A percentile compares a stretch with the other conserved stretches of the same genome.
Evolutionary conservation across 176 grass and related monocot genomes (phyloP).

Genomic region (Rhynchospora breviuscula): DNA sequence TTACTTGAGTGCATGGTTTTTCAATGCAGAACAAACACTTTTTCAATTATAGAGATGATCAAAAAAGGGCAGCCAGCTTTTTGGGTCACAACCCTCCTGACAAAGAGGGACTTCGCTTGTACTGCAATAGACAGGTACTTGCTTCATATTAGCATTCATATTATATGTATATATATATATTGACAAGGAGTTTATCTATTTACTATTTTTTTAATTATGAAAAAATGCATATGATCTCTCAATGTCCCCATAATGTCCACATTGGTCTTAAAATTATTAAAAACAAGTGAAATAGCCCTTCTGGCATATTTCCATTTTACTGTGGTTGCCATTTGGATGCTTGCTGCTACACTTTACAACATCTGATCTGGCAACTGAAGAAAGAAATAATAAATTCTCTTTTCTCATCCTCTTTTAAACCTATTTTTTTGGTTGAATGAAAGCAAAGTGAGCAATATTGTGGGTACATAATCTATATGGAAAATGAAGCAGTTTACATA

Average conservation of each 20-base stretch:
- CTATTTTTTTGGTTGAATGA: neutral
- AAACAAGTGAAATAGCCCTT: neutral
- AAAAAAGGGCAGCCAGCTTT: slow-evolving; percentile 12
- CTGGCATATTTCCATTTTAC: neutral
- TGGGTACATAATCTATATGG: neutral
- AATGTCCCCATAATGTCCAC: neutral
- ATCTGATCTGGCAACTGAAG: neutral
- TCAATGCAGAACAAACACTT: slow-evolving; percentile 70
- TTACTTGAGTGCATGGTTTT: slow-evolving; percentile 21
- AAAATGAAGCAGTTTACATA: neutral
- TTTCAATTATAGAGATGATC: slow-evolving; percentile 54
- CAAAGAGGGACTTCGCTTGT: slow-evolving; percentile 30
- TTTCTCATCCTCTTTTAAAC: neutral
- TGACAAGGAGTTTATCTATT: neutral
- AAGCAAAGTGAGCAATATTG: neutral
- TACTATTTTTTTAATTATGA: neutral
- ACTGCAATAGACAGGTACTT: slow-evolving; percentile 73
- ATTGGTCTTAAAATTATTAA: neutral
- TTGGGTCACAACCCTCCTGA: slow-evolving; percentile 17
- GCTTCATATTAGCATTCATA: neutral
- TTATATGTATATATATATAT: too few species aligned
- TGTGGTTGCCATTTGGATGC: neutral
- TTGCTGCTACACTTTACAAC: neutral
- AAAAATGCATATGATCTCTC: neutral
- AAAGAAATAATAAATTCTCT: neutral